phyloP scores from a whole-genome alignment of 805 yeast genomes.

The Sungouiella thailandica region DNA sequence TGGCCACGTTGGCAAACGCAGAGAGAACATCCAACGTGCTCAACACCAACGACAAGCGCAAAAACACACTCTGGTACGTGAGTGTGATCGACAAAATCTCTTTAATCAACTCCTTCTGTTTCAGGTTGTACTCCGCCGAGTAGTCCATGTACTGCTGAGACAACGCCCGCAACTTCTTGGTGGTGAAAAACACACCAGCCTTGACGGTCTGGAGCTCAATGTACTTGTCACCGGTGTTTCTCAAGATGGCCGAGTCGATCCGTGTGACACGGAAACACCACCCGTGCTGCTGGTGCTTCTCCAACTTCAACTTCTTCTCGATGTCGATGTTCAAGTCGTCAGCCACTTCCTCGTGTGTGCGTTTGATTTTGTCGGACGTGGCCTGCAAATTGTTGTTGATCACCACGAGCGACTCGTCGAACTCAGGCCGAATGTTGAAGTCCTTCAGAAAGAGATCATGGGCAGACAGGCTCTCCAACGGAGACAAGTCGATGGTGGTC shows the following conservation, averaged over 20 bases:
- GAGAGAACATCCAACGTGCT: constrained; percentile 79
- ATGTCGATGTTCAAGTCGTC: constrained; percentile 76
- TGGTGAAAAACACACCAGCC: constrained; percentile 92
- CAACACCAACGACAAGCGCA: constrained; percentile 56
- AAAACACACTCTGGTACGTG: constrained; percentile 77
- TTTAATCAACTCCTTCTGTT: constrained; percentile 72
- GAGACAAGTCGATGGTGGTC: constrained; percentile 83
- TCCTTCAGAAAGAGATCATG: constrained; percentile 48
- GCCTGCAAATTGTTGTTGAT: constrained; percentile 55
- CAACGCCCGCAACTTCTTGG: constrained; percentile 54
- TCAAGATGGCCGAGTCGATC: constrained; percentile 75
- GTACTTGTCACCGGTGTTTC: constrained; percentile 54
- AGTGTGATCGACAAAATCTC: constrained; percentile 79
- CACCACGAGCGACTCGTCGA: constrained; percentile 68
- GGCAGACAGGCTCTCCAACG: constrained; percentile 53
- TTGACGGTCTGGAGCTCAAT: constrained; percentile 86
- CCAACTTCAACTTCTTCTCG: constrained; percentile 85
- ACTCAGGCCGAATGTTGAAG: constrained; percentile 82
- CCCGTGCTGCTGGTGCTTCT: constrained; percentile 82
- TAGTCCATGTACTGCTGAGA: constrained; percentile 55
- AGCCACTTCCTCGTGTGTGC: constrained; percentile 59
- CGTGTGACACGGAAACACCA: constrained; percentile 94
- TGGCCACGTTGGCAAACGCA: constrained; percentile 80
- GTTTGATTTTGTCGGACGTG: constrained; percentile 50
- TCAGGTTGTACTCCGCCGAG: constrained; percentile 62